phyloP scores from a whole-genome alignment of 1,284 basidiomycete genomes.

The Ganoderma sp. region DNA sequence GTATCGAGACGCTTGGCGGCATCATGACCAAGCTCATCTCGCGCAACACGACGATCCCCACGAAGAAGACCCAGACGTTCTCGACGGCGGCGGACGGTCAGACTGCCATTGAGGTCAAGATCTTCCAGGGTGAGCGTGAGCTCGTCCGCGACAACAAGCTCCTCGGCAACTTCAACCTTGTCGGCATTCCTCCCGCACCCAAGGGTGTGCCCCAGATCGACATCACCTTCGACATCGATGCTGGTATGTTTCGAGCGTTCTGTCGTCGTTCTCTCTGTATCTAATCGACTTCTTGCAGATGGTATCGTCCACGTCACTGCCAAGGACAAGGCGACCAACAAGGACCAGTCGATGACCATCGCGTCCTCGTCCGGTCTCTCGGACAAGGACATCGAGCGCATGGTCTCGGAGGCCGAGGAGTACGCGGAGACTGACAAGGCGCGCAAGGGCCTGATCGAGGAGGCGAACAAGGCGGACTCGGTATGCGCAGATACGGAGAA shows the following conservation, averaged over 20 bases:
- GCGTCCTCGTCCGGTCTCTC: conserved; percentile 96
- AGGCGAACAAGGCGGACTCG: conserved; percentile 96
- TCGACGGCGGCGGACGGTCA: conserved; percentile 97
- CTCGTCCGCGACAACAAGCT: conserved; percentile 98
- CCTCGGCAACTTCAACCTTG: conserved; percentile 99
- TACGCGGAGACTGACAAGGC: conserved; percentile 92
- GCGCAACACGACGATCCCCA: conserved; percentile 98
- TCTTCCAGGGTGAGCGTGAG: conserved; percentile 98
- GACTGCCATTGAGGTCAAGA: conserved; percentile 96
- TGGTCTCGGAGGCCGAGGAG: conserved; percentile 95
- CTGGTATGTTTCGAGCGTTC: conserved; percentile 64
- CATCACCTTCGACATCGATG: conserved; percentile 99
- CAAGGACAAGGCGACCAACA: conserved; percentile 96
- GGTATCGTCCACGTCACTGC: conserved; percentile 77
- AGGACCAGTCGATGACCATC: conserved; percentile 98
- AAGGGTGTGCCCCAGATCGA: conserved; percentile 99
- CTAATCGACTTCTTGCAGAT: too few species aligned
- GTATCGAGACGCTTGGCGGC: conserved; percentile 97
- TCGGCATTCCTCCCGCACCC: conserved; percentile 96
- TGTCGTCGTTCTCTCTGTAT: conserved; percentile 51
- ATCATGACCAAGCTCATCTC: conserved; percentile 98
- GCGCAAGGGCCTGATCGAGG: conserved; percentile 90
- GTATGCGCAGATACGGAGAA: conserved; percentile 97
- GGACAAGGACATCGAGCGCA: conserved; percentile 97
- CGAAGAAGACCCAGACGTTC: conserved; percentile 99